Evolutionary conservation across 129 eudicot species (phyloP).

Genomic region (Flaveria sonorensis): DNA sequence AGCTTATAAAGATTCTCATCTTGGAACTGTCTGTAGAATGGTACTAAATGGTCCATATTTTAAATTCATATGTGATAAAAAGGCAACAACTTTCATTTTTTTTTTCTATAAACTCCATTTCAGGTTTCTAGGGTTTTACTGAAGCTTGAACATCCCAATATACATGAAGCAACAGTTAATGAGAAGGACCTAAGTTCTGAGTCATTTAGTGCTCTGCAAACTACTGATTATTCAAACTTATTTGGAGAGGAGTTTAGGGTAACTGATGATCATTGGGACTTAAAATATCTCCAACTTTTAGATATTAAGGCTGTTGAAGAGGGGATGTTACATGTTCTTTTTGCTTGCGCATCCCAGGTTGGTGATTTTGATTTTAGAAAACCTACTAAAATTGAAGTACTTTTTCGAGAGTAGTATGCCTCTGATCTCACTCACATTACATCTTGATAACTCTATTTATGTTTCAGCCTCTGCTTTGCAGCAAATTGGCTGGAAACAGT

Average conservation of each 20-base stretch:
- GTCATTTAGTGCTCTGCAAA: conserved; percentile 37
- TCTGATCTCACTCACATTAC: conserved; percentile 12
- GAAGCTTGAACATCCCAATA: conserved; percentile 54
- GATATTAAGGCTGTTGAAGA: conserved; percentile 84
- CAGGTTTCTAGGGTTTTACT: conserved; percentile 79
- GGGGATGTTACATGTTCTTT: conserved; percentile 84
- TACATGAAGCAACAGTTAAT: conserved; percentile 47
- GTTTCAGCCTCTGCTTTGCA: conserved; percentile 76
- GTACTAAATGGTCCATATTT: conserved; percentile 44
- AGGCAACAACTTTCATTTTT: not conserved
- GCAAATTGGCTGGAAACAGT: conserved; percentile 74
- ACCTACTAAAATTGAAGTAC: not conserved
- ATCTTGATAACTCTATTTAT: conserved; percentile 38
- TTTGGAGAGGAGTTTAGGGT: conserved; percentile 80
- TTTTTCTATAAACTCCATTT: conserved; percentile 6
- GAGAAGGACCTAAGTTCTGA: conserved; percentile 53
- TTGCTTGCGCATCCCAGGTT: conserved; percentile 93
- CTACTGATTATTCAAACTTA: conserved; percentile 67
- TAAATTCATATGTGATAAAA: not conserved
- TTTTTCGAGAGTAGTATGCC: not conserved
- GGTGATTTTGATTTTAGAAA: conserved; percentile 24
- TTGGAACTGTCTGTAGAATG: conserved; percentile 80
- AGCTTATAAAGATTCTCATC: conserved; percentile 72
- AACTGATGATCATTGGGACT: conserved; percentile 61
- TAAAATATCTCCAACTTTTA: conserved; percentile 55